These are phyloP conservation scores for Aspergillus eucalypticola DNA, from an alignment of 2,329 filamentous ascomycete species.

Conservation along the genomic window DNA sequence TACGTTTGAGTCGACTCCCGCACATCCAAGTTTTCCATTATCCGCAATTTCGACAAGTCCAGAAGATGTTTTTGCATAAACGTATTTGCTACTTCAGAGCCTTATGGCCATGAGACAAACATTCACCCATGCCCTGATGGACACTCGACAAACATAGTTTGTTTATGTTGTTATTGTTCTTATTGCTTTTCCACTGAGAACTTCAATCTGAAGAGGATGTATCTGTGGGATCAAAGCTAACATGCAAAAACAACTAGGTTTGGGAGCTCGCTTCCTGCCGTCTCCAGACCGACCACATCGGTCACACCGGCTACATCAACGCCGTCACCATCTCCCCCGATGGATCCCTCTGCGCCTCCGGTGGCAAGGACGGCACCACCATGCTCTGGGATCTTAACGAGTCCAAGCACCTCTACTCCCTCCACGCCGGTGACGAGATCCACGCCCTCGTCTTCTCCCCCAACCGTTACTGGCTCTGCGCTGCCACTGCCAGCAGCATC, in stretches of 20 bases:
- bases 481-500: constrained; percentile 94
- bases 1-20: constrained; percentile 54
- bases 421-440: constrained; percentile 99
- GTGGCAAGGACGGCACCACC: constrained; percentile 99
- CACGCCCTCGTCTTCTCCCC: constrained; percentile 99
- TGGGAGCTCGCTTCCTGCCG: constrained; percentile 99
- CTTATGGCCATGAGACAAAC: constrained; percentile 93
- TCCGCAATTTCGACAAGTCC: constrained; percentile 33
- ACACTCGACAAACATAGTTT: constrained; percentile 22
- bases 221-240: constrained; percentile 21
- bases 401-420: constrained; percentile 99
- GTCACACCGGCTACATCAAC: constrained; percentile 99
- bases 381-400: constrained; percentile 99
- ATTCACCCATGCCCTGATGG: constrained; percentile 68
- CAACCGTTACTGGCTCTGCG: constrained; percentile 99
- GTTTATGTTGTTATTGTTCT: constrained; percentile 11
- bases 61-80: constrained; percentile 89
- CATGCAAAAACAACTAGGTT: constrained; percentile 61
- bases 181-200: background rate
- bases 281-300: constrained; percentile 99
- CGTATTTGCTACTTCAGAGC: constrained; percentile 99
- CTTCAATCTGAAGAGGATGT: background rate
- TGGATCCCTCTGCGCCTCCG: constrained; percentile 97
- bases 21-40: constrained; percentile 1
- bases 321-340: constrained; percentile 99